phyloP scores from a whole-genome alignment of 148 eudicot genomes.

The Amaranthus hypochondriacus region DNA sequence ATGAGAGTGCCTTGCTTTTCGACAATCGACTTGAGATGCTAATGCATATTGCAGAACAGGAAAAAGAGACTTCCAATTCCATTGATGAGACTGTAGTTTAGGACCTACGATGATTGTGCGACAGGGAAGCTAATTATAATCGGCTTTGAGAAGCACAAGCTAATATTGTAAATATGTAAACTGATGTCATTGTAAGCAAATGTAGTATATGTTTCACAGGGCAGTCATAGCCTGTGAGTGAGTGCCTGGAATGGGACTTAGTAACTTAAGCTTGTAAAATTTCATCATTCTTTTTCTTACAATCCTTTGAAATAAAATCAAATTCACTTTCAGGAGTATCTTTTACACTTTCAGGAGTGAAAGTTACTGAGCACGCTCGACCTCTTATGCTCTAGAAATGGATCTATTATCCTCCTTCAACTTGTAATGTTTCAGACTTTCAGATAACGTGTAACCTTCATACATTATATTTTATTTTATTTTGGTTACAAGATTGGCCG shows the following conservation, averaged over 20 bases:
- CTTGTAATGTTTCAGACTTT: not conserved
- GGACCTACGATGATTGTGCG: not conserved
- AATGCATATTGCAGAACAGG: conserved; percentile 65
- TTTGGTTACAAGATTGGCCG: too few relatives aligned
- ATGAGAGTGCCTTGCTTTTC: conserved; percentile 83
- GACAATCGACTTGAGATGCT: conserved; percentile 89
- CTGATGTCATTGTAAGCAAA: not conserved
- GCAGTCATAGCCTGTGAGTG: too few relatives aligned
- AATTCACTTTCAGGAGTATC: too few relatives aligned
- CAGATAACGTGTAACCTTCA: too few relatives aligned
- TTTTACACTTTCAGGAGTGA: too few relatives aligned
- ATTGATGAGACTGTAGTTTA: not conserved
- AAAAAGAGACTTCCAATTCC: conserved; percentile 27
- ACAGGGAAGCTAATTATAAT: not conserved
- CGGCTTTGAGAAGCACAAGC: not conserved
- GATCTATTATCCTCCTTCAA: not conserved
- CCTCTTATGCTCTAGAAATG: not conserved
- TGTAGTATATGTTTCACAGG: not conserved
- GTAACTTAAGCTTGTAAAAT: conserved; percentile 2
- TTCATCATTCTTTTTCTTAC: not conserved
- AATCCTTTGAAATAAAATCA: not conserved
- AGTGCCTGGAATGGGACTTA: conserved; percentile 19
- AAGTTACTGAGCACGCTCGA: too few relatives aligned
- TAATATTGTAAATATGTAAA: conserved; percentile 11
- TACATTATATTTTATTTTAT: too few relatives aligned